Conservation (phyloP, 331 rosid genomes). For the Rhamnella rubrinervis region DNA sequence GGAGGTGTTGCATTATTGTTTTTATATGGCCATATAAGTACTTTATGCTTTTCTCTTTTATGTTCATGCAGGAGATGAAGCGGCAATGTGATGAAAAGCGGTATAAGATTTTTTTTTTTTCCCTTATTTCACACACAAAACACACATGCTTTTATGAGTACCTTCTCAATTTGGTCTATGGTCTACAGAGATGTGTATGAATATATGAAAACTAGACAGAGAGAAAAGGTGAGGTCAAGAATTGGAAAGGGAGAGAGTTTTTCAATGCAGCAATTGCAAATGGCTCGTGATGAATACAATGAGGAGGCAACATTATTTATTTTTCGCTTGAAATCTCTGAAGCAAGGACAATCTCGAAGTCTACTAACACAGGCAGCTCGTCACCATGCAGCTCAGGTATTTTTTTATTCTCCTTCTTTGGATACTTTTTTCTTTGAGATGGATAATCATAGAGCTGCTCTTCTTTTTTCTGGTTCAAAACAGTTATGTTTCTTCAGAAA, state of each 20-base stretch:
- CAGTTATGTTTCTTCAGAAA: conserved; percentile 87
- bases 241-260: conserved; percentile 68
- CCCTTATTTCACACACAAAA: background rate
- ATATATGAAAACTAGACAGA: conserved; percentile 60
- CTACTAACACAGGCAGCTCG: conserved; percentile 99
- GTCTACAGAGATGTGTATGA: conserved; percentile 76
- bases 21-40: conserved; percentile 14
- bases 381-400: conserved; percentile 98
- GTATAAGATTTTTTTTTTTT: conserved; percentile 33
- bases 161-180: conserved; percentile 32
- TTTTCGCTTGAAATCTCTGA: conserved; percentile 92
- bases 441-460: conserved; percentile 22
- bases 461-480: conserved; percentile 29
- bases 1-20: conserved; percentile 9
- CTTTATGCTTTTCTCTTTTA: conserved; percentile 25
- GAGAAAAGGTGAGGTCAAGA: conserved; percentile 78
- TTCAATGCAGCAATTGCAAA: conserved; percentile 70
- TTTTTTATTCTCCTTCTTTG: conserved; percentile 6
- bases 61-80: conserved; percentile 93
- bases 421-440: conserved; percentile 17
- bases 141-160: conserved; percentile 18
- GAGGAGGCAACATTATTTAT: conserved; percentile 89
- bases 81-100: conserved; percentile 94
- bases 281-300: conserved; percentile 90
- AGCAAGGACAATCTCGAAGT: conserved; percentile 95